Evolutionary conservation across 495 filamentous ascomycete genomes (phyloP).

Genomic region (Xylaria longipes): DNA sequence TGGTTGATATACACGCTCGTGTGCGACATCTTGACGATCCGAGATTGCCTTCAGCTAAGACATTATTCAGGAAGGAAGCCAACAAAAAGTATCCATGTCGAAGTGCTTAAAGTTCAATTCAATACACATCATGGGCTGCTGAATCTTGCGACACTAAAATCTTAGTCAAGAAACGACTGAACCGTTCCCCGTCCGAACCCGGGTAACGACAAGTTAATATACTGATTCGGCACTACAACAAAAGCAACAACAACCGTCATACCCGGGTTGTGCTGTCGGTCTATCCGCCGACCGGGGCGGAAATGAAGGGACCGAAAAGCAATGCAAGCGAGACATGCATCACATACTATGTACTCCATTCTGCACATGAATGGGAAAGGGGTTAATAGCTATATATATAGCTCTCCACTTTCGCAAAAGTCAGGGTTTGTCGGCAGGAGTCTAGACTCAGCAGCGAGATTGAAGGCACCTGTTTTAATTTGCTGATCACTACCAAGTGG

Average conservation of each 20-base stretch:
- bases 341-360: too few relatives aligned
- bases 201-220: not conserved
- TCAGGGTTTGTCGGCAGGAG: not conserved
- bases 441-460: constrained; percentile 17
- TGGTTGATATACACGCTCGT: not conserved
- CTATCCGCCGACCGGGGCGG: not conserved
- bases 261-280: not conserved
- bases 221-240: not conserved
- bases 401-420: not conserved
- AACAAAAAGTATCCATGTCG: not conserved
- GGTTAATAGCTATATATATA: not conserved
- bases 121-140: not conserved
- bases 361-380: constrained; percentile 5
- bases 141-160: not conserved
- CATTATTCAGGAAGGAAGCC: not conserved
- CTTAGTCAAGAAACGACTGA: not conserved
- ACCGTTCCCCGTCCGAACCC: not conserved
- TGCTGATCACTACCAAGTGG: constrained; percentile 8
- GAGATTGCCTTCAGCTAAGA: not conserved
- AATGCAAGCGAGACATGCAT: not conserved
- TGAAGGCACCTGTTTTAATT: constrained; percentile 10
- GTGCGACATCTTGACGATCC: not conserved
- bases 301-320: not conserved
- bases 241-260: not conserved
- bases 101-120: not conserved